Evolutionary conservation across 2,329 filamentous ascomycete genomes (phyloP).

Genomic region (Malbranchea zuffiana): DNA sequence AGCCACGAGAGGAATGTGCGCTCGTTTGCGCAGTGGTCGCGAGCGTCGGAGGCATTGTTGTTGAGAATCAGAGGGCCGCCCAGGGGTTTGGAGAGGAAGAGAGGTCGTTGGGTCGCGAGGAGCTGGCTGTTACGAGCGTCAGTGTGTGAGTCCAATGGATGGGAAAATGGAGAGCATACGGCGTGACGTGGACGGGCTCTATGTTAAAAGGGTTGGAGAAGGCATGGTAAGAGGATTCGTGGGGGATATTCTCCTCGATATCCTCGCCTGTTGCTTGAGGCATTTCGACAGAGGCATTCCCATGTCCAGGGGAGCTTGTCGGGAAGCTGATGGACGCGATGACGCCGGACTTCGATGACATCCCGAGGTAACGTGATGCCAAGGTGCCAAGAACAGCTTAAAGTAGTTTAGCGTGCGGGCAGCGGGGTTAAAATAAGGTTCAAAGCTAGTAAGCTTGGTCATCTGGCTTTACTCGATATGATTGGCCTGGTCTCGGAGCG

Average conservation of each 20-base stretch:
- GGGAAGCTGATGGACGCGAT: too few species aligned
- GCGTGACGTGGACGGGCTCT: slow-evolving; percentile 41
- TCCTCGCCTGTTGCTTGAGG: slow-evolving; percentile 12
- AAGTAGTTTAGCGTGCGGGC: too few species aligned
- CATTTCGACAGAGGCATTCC: too few species aligned
- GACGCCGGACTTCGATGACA: too few species aligned
- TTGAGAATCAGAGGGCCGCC: slow-evolving; percentile 54
- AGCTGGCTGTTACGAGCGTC: neutral
- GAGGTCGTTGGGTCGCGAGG: slow-evolving; percentile 24
- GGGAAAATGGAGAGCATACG: slow-evolving; percentile 26
- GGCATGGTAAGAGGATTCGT: slow-evolving; percentile 36
- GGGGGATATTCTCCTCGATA: slow-evolving; percentile 15
- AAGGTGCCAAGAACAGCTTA: too few species aligned
- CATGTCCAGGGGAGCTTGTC: too few species aligned
- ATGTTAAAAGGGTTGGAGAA: slow-evolving; percentile 41
- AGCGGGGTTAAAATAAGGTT: too few species aligned
- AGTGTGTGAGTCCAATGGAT: neutral
- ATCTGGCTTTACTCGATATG: too few species aligned
- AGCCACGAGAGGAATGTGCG: slow-evolving; percentile 82
- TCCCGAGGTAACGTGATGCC: too few species aligned
- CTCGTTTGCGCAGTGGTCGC: slow-evolving; percentile 57
- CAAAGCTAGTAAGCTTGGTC: too few species aligned
- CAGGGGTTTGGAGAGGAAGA: slow-evolving; percentile 45
- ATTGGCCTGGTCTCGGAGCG: too few species aligned
- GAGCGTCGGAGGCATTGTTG: slow-evolving; percentile 54